Evolutionary conservation across 352 stramenopile genomes (phyloP).

Genomic region (Globisporangium cystogenes): DNA sequence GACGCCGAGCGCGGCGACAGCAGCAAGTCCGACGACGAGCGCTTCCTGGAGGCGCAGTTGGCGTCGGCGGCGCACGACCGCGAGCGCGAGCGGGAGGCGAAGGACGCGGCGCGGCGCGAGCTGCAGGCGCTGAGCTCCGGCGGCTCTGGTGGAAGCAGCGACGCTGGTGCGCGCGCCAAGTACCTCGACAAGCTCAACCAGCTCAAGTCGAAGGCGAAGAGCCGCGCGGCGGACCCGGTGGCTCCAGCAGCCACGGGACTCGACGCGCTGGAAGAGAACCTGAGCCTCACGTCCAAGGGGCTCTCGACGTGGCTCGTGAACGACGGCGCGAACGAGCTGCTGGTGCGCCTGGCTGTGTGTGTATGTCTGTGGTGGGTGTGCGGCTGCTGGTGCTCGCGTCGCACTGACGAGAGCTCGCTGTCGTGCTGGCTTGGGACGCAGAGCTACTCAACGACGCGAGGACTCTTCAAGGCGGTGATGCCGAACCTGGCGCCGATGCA

Average conservation of each 20-base stretch:
- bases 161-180: slow-evolving; percentile 38
- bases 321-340: slow-evolving; percentile 58
- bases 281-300: slow-evolving; percentile 36
- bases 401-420: background rate
- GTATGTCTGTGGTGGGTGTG: background rate
- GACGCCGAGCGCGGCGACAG: slow-evolving; percentile 14
- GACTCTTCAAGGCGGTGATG: slow-evolving; percentile 56
- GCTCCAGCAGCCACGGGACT: slow-evolving; percentile 2
- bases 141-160: background rate
- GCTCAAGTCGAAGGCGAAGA: slow-evolving; percentile 55
- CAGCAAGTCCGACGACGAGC: slow-evolving; percentile 39
- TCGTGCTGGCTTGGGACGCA: slow-evolving; percentile 12
- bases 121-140: slow-evolving; percentile 4
- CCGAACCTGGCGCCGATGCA: slow-evolving; percentile 42
- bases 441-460: slow-evolving; percentile 57
- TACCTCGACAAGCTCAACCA: slow-evolving; percentile 72
- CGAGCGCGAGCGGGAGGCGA: slow-evolving; percentile 23
- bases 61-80: slow-evolving; percentile 29
- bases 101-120: slow-evolving; percentile 11
- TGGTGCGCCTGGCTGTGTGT: slow-evolving; percentile 28
- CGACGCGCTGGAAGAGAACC: slow-evolving; percentile 20
- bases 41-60: slow-evolving; percentile 54
- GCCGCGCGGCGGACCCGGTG: slow-evolving; percentile 9
- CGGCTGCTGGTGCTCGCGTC: background rate
- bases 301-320: slow-evolving; percentile 73